Percentiles rank a stretch among this genome's conserved stretches.
phyloP scores from a whole-genome alignment of 106 monocot species.

The Triglochin maritima region DNA sequence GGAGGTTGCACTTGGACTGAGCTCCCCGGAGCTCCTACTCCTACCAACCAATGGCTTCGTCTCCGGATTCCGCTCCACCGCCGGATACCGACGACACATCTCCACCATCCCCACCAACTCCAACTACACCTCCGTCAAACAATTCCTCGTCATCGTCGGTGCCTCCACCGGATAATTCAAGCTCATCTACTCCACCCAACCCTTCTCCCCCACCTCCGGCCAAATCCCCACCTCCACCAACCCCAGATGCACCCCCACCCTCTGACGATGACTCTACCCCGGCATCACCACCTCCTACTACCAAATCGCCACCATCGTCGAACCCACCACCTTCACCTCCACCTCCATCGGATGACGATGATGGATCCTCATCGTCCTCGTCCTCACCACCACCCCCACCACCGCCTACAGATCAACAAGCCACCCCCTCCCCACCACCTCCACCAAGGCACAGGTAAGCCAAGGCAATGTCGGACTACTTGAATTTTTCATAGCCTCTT shows the following conservation, averaged over 20 bases:
- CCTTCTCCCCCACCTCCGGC: conserved; percentile 1
- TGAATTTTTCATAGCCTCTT: no score
- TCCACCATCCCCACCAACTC: not conserved
- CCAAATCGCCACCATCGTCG: not conserved
- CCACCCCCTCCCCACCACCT: not conserved
- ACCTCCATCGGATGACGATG: not conserved
- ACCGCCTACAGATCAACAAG: not conserved
- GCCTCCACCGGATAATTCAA: conserved; percentile 1
- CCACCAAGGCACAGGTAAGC: not conserved
- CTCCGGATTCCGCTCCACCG: conserved; percentile 2
- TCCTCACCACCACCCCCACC: not conserved
- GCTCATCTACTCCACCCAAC: not conserved
- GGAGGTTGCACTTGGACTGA: no score
- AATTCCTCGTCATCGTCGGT: not conserved
- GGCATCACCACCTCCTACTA: not conserved
- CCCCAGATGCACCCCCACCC: not conserved
- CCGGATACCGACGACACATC: not conserved
- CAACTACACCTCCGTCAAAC: not conserved
- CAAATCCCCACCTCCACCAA: no score
- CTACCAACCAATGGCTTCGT: conserved; percentile 2
- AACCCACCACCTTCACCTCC: not conserved
- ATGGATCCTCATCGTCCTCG: not conserved
- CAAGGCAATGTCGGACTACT: not conserved
- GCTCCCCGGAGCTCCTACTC: not conserved
- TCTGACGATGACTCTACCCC: not conserved